Conservation (phyloP, 1,284 basidiomycete genomes). For the Boletus nobilissimus region DNA sequence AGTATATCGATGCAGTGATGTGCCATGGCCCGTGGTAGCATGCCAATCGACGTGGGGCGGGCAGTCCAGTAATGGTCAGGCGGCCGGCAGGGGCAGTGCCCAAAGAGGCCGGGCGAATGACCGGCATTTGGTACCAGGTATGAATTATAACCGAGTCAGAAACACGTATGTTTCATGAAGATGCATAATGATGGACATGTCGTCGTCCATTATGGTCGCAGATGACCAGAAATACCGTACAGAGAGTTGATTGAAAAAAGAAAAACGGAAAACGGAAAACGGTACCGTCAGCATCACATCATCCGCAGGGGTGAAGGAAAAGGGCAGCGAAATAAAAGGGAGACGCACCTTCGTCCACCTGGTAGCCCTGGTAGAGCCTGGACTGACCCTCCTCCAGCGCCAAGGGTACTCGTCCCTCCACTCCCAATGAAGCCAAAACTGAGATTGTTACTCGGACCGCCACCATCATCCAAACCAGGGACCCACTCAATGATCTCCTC, state of each 20-base stretch:
- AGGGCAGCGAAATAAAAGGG: constrained; percentile 2
- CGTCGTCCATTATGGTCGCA: constrained; percentile 12
- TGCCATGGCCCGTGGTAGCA: constrained; percentile 2
- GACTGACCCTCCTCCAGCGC: constrained; percentile 24
- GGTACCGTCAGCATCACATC: constrained; percentile 29
- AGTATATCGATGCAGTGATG: constrained; percentile 24
- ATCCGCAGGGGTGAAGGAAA: background rate
- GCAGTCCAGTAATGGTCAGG: constrained; percentile 8
- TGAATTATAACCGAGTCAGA: constrained; percentile 23
- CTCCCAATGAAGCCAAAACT: background rate
- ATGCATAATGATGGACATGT: background rate
- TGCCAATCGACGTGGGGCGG: constrained; percentile 19
- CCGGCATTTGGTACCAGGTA: constrained; percentile 27
- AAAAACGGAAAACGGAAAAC: background rate
- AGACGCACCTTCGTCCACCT: constrained; percentile 43
- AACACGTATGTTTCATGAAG: constrained; percentile 10
- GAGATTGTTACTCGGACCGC: constrained; percentile 1
- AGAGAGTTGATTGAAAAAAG: background rate
- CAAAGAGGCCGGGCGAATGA: constrained; percentile 2
- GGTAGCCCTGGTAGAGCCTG: constrained; percentile 29
- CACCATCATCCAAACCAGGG: constrained; percentile 24
- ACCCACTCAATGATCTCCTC: constrained; percentile 42
- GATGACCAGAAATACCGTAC: background rate
- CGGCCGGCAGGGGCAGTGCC: constrained; percentile 30
- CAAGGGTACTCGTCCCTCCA: constrained; percentile 3